phyloP scores from a whole-genome alignment of 306 rosid species.

The Sophora flavescens region DNA sequence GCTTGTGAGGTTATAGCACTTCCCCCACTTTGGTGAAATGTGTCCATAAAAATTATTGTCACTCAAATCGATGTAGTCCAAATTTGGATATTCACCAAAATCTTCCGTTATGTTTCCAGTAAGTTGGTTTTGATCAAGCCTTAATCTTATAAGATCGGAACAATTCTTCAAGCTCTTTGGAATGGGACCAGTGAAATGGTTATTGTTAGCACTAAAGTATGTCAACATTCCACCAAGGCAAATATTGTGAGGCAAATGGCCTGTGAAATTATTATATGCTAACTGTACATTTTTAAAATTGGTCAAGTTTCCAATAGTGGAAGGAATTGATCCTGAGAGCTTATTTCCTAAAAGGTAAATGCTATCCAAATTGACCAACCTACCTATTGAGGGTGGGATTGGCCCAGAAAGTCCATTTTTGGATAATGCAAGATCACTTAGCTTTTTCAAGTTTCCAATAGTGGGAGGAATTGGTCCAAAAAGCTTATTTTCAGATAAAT shows the following conservation, averaged over 20 bases:
- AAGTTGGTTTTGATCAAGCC: slow-evolving; percentile 42
- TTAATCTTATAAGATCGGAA: background rate
- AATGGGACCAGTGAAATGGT: slow-evolving; percentile 11
- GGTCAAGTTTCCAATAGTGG: slow-evolving; percentile 21
- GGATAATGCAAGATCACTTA: background rate
- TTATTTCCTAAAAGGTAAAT: background rate
- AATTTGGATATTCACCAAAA: slow-evolving; percentile 45
- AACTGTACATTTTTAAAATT: background rate
- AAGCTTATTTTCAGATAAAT: background rate
- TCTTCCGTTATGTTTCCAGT: slow-evolving; percentile 45
- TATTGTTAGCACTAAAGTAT: fast-evolving
- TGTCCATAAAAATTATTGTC: slow-evolving; percentile 42
- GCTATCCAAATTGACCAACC: background rate
- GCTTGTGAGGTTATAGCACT: background rate
- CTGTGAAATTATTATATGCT: slow-evolving; percentile 2
- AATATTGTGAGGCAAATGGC: slow-evolving; percentile 31
- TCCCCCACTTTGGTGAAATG: slow-evolving; percentile 38
- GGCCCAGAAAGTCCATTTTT: background rate
- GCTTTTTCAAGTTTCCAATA: slow-evolving; percentile 29
- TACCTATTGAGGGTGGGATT: slow-evolving; percentile 31
- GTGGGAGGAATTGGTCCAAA: slow-evolving; percentile 1
- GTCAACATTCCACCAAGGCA: slow-evolving; percentile 8
- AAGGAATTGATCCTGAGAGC: background rate
- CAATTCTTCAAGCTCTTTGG: slow-evolving; percentile 44
- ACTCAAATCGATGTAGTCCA: slow-evolving; percentile 36